Base-by-base conservation (phyloP, 768 basidiomycete species). In the Kwoniella europaea region DNA sequence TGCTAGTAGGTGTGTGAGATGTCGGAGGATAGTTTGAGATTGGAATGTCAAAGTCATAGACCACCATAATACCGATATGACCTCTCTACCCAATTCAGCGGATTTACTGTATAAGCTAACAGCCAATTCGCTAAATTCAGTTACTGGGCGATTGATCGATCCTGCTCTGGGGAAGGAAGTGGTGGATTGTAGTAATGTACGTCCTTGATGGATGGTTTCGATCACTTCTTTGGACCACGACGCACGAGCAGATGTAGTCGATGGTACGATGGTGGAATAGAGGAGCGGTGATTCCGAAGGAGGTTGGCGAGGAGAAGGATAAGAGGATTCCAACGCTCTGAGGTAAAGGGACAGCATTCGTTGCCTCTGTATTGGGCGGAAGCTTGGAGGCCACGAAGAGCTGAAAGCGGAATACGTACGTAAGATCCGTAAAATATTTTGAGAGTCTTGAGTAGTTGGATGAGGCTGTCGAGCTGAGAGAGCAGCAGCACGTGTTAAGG, bases 41-140 rank as follows among this genome's bases (percentile, higher is more conserved):
- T 97, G 94, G 86, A 98, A 97, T 0, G 96, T 98, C 22, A 94
- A 87, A 22, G 91, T 89, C 10, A 93, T 94, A 0, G 93, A 91
- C 93, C 93, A 94, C 91, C 93, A 96, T 1, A 98, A 87, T 22
- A 93, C 91, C 92, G 81, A 43, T 41, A 69, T 74, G 7, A 74
- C 74, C 35, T 74, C 64, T 54, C 50, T 44, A 13, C 65, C 69
- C 10, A 79, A 63, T 13, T 13, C 27, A 13, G 70, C 65, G 10
- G 42, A 61, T 56, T 53, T 66, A 27, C 78, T 75, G 29, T 64
- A 68, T 1, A 76, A 59, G 15, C 71, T 65, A 1, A 74, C 74
- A 13, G 57, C 65, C 7, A 74, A 6, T 79, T 94, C 92, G 2
- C 90, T 90, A 74, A 96, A 91, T 74, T 92, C 91, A 74, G 92